phyloP scores from a whole-genome alignment of 1,139 yeast species.

The Taiozyma onychis region DNA sequence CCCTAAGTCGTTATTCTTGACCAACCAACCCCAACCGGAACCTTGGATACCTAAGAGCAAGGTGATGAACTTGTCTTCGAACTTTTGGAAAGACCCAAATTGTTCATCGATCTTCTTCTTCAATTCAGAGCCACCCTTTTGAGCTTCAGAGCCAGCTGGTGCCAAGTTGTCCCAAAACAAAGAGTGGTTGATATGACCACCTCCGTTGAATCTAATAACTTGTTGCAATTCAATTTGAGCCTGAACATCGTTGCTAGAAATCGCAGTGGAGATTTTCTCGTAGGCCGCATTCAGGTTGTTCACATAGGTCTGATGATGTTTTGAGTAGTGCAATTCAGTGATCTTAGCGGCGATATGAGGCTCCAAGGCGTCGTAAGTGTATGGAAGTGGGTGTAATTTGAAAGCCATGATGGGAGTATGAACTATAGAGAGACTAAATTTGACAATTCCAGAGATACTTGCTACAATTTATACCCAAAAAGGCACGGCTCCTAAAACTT shows the following conservation, averaged over 20 bases:
- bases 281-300: slow-evolving; percentile 76
- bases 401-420: slow-evolving; percentile 1
- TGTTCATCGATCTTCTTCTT: slow-evolving; percentile 56
- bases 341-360: slow-evolving; percentile 83
- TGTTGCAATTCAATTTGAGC: slow-evolving; percentile 57
- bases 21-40: slow-evolving; percentile 97
- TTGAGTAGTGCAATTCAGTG: slow-evolving; percentile 80
- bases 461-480: not conserved
- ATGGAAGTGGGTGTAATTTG: slow-evolving; percentile 12
- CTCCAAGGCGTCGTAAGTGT: slow-evolving; percentile 58
- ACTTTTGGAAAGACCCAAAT: slow-evolving; percentile 70
- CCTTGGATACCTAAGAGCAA: slow-evolving; percentile 90
- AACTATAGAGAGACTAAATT: not conserved
- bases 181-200: slow-evolving; percentile 84
- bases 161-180: slow-evolving; percentile 88
- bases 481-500: not conserved
- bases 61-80: slow-evolving; percentile 59
- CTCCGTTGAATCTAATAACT: slow-evolving; percentile 85
- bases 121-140: slow-evolving; percentile 69
- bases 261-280: slow-evolving; percentile 58
- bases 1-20: slow-evolving; percentile 74
- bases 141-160: slow-evolving; percentile 45
- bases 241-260: slow-evolving; percentile 56
- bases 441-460: not conserved
- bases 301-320: slow-evolving; percentile 93